Evolutionary conservation across 2,329 filamentous ascomycete species (phyloP).

Genomic region (Botrytis hyacinthi): DNA sequence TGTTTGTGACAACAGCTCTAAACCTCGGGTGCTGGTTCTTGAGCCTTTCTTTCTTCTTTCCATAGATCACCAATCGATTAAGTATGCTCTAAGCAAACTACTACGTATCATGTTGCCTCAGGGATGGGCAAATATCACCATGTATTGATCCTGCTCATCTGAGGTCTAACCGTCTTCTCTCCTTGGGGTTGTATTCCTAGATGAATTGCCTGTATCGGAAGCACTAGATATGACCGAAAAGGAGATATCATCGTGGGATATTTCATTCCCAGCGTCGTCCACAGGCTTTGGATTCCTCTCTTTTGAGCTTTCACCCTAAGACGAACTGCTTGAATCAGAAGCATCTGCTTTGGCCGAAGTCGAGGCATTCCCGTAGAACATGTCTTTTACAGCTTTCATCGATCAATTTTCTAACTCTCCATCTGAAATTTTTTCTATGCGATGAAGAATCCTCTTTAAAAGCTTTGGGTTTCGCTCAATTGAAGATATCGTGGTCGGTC

Average conservation of each 20-base stretch:
- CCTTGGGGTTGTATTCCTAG: not conserved
- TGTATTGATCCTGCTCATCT: not conserved
- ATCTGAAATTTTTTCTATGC: not conserved
- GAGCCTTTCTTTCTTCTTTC: not conserved
- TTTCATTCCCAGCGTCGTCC: not conserved
- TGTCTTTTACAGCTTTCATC: not conserved
- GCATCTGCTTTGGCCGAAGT: not conserved
- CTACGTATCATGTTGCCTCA: not conserved
- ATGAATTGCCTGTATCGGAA: not conserved
- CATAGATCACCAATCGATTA: not conserved
- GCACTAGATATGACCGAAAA: not conserved
- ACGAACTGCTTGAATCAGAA: not conserved
- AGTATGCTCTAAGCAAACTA: too few relatives aligned
- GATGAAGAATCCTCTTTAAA: not conserved
- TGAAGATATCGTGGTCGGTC: not conserved
- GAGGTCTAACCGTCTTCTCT: not conserved
- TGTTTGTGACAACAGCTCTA: not conserved
- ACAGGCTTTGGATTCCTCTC: not conserved
- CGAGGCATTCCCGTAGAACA: not conserved
- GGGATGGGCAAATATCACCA: not conserved
- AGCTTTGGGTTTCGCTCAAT: not conserved
- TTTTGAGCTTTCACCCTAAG: not conserved
- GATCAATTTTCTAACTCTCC: too few relatives aligned
- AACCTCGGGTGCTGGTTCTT: not conserved
- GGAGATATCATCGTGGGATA: too few relatives aligned